These are phyloP conservation scores for Cladosporium halotolerans DNA, from an alignment of 2,329 filamentous ascomycete species.

Conservation along the genomic window DNA sequence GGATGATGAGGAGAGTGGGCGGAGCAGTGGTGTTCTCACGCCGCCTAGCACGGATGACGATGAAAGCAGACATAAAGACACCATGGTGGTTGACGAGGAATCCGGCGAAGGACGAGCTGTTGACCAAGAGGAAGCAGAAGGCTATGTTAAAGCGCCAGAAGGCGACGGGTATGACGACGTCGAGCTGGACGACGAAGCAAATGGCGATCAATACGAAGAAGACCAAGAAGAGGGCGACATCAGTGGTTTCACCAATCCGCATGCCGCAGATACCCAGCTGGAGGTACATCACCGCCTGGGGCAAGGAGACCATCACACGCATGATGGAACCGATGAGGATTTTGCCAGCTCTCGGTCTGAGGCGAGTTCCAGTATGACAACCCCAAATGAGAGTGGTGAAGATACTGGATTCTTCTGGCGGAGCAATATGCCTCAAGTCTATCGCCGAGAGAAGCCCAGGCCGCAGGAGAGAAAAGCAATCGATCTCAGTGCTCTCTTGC, in stretches of 20 bases:
- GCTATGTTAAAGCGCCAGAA: constrained; percentile 13
- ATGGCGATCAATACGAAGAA: constrained; percentile 14
- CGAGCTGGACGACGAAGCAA: constrained; percentile 14
- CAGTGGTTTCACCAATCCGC: constrained; percentile 8
- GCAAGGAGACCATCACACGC: not conserved
- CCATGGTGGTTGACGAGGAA: not conserved
- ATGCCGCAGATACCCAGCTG: constrained; percentile 9
- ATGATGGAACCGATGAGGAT: not conserved
- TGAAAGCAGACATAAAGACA: constrained; percentile 9
- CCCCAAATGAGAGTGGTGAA: constrained; percentile 8
- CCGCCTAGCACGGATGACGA: constrained; percentile 29
- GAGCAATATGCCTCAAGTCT: constrained; percentile 22
- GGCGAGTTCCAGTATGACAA: not conserved
- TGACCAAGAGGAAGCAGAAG: constrained; percentile 5
- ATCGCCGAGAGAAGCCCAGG: constrained; percentile 14
- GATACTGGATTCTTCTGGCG: constrained; percentile 28
- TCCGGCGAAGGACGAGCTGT: not conserved
- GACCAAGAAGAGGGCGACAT: constrained; percentile 10
- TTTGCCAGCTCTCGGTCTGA: not conserved
- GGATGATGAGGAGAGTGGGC: constrained; percentile 3
- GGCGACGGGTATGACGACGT: constrained; percentile 14
- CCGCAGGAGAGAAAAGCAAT: not conserved
- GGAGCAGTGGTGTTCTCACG: constrained; percentile 25
- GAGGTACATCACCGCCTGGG: constrained; percentile 7
- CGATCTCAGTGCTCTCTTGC: constrained; percentile 3